Evolutionary conservation across 192 early-diverging fungal genomes (phyloP).

Genomic region (Coemansia sp.): DNA sequence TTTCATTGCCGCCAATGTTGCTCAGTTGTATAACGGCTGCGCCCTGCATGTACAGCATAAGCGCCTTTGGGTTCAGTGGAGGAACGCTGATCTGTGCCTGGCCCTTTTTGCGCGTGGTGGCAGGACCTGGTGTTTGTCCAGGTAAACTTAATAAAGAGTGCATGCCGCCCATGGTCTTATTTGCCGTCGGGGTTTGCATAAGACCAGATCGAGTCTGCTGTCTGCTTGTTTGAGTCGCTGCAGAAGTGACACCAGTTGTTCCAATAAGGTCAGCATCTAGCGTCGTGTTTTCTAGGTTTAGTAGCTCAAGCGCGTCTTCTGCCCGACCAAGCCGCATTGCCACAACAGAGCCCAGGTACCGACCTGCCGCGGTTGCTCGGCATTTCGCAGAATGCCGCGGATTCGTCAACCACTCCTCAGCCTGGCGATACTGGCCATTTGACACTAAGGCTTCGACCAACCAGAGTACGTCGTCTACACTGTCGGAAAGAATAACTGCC

Average conservation of each 20-base stretch:
- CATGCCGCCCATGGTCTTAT: background rate
- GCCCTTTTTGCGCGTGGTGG: constrained; percentile 3
- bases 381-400: constrained; percentile 17
- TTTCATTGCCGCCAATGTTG: constrained; percentile 41
- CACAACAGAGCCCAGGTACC: constrained; percentile 44
- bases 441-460: constrained; percentile 48
- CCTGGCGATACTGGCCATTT: constrained; percentile 49
- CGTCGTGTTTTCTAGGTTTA: constrained; percentile 7
- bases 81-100: background rate
- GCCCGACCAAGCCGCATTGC: constrained; percentile 49
- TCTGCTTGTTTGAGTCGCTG: background rate
- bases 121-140: background rate
- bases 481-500: constrained; percentile 27
- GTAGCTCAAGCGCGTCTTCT: constrained; percentile 43
- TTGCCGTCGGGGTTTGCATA: background rate
- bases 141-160: background rate
- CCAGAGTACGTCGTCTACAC: constrained; percentile 42
- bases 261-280: background rate
- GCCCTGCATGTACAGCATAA: constrained; percentile 52
- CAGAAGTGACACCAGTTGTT: background rate
- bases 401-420: constrained; percentile 42
- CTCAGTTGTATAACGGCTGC: constrained; percentile 45
- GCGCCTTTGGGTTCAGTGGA: constrained; percentile 33
- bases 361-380: constrained; percentile 20
- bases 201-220: background rate